A percentile compares a stretch with the other conserved stretches of the same genome.
These are phyloP conservation scores for Scleroderma citrinum DNA, from an alignment of 768 basidiomycete species.

Conservation along the genomic window DNA sequence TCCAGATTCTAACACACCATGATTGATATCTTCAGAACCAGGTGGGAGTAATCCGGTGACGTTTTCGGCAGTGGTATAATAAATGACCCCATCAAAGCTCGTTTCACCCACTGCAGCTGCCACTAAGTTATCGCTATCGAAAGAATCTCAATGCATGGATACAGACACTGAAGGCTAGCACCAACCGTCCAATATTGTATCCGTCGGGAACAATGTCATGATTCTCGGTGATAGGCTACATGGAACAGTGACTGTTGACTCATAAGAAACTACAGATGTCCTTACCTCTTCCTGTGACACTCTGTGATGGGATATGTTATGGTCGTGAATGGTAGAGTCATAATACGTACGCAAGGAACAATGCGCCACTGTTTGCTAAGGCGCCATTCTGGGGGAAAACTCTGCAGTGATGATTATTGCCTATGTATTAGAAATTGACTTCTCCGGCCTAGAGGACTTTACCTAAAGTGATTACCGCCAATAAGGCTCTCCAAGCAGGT, in stretches of 20 bases:
- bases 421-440: background rate
- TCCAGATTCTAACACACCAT: constrained; percentile 32
- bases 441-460: background rate
- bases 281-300: constrained; percentile 43
- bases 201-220: constrained; percentile 44
- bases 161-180: background rate
- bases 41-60: constrained; percentile 49
- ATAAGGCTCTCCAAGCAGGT: constrained; percentile 41
- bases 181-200: constrained; percentile 43
- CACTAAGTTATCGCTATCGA: constrained; percentile 34
- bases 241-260: background rate
- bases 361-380: constrained; percentile 38
- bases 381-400: constrained; percentile 57
- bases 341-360: constrained; percentile 53
- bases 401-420: constrained; percentile 23
- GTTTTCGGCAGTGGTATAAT: constrained; percentile 39
- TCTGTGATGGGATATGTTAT: constrained; percentile 18
- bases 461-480: constrained; percentile 48
- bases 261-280: background rate
- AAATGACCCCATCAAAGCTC: constrained; percentile 39
- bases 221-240: constrained; percentile 23
- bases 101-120: constrained; percentile 32
- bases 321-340: background rate
- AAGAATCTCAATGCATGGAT: background rate
- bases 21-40: constrained; percentile 48